phyloP scores from a whole-genome alignment of 495 filamentous ascomycete genomes.

The Tirmania nivea region DNA sequence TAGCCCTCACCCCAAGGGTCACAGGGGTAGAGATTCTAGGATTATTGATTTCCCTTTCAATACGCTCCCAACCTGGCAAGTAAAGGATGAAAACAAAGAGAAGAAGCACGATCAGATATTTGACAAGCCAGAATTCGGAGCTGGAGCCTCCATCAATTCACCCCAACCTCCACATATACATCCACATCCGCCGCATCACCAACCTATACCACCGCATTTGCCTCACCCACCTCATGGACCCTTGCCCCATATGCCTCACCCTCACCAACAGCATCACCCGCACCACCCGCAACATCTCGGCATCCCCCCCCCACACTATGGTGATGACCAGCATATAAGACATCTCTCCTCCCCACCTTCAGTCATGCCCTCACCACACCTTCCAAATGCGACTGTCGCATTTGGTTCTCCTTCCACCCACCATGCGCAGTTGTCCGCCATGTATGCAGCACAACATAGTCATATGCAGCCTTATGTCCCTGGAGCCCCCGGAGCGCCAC shows the following conservation, averaged over 20 bases:
- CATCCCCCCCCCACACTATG: conserved; percentile 29
- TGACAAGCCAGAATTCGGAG: conserved; percentile 25
- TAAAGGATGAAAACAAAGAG: conserved; percentile 30
- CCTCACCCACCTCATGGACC: conserved; percentile 22
- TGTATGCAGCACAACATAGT: conserved; percentile 34
- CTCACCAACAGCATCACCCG: conserved; percentile 25
- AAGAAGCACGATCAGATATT: conserved; percentile 45
- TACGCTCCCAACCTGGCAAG: conserved; percentile 45
- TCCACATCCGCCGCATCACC: conserved; percentile 35
- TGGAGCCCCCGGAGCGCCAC: conserved; percentile 27
- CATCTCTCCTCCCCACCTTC: conserved; percentile 41
- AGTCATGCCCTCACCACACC: conserved; percentile 42
- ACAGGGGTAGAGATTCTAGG: conserved; percentile 24
- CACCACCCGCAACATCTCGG: conserved; percentile 25
- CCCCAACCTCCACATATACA: conserved; percentile 34
- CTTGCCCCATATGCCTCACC: conserved; percentile 29
- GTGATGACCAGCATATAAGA: conserved; percentile 47
- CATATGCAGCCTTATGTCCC: conserved; percentile 35
- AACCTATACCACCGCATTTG: conserved; percentile 34
- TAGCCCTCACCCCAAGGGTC: conserved; percentile 3
- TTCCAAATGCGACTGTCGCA: conserved; percentile 33
- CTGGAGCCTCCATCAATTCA: conserved; percentile 26
- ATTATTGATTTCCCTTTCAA: conserved; percentile 42
- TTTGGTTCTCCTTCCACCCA: conserved; percentile 38
- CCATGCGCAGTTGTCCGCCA: conserved; percentile 31